phyloP scores from a whole-genome alignment of 208 protist species.

The Tritrichomonas musculus region DNA sequence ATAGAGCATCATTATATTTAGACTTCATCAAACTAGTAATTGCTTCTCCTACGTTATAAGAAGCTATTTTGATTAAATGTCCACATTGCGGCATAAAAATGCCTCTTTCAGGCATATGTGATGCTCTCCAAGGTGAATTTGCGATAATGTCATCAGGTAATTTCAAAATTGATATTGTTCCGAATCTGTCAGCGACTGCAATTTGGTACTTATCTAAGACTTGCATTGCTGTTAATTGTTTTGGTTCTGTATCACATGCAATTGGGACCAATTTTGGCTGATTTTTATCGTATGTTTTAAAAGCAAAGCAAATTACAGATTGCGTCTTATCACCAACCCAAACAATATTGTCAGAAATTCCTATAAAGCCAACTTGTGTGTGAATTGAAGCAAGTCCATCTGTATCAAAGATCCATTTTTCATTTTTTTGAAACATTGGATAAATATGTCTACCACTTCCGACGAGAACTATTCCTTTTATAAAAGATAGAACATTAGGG shows the following conservation, averaged over 20 bases:
- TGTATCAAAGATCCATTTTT: no score
- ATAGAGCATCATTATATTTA: background rate
- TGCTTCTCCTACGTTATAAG: background rate
- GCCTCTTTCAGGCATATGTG: background rate
- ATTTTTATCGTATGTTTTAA: background rate
- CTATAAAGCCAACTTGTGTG: background rate
- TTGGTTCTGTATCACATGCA: background rate
- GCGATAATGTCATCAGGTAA: background rate
- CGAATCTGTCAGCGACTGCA: conserved; percentile 16
- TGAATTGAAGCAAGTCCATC: background rate
- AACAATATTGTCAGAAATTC: background rate
- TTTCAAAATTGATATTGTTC: background rate
- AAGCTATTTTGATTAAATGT: background rate
- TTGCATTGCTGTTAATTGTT: background rate
- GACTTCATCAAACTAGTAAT: background rate
- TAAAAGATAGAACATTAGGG: no score
- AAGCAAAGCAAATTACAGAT: background rate
- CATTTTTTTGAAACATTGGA: no score
- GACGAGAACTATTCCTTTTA: no score
- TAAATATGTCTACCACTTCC: no score
- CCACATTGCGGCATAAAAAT: background rate
- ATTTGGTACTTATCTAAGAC: no score
- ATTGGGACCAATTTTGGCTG: background rate
- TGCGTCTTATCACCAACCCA: background rate
- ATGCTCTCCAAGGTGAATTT: background rate